Conservation (phyloP, 257 asterid species). For the Craterostigma plantagineum region DNA sequence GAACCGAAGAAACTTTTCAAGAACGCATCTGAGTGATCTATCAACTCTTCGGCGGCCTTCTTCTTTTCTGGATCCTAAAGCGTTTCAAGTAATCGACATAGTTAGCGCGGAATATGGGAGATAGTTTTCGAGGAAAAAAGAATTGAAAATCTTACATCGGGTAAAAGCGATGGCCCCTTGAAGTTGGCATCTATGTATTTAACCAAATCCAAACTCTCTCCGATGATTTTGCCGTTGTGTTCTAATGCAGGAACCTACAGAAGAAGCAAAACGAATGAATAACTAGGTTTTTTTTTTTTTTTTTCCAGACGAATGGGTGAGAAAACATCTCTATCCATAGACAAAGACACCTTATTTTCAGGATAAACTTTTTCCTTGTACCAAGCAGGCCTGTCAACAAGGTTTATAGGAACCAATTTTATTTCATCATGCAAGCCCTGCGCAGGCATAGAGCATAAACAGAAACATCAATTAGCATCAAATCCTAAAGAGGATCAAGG, state of each 20-base stretch:
- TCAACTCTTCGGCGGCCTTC: constrained; percentile 32
- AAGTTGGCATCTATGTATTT: constrained; percentile 49
- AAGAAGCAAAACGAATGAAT: too few relatives aligned
- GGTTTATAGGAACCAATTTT: constrained; percentile 60
- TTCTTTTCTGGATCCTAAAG: constrained; percentile 27
- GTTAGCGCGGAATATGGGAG: too few relatives aligned
- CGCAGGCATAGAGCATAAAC: not conserved
- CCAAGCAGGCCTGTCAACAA: constrained; percentile 74
- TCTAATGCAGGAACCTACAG: constrained; percentile 76
- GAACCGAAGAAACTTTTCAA: constrained; percentile 11
- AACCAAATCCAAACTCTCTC: constrained; percentile 87
- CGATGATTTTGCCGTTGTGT: constrained; percentile 60
- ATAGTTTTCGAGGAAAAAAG: not conserved
- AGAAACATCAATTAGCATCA: constrained; percentile 3
- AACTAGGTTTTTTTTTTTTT: too few relatives aligned
- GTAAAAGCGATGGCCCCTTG: constrained; percentile 73
- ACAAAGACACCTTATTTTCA: constrained; percentile 72
- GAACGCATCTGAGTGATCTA: constrained; percentile 22
- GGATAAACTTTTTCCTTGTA: constrained; percentile 83
- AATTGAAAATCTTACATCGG: constrained; percentile 36
- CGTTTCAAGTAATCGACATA: not conserved
- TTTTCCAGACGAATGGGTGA: too few relatives aligned
- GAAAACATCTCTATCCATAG: too few relatives aligned
- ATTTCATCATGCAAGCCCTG: constrained; percentile 70
- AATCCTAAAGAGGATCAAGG: too few relatives aligned